Evolutionary conservation across 768 basidiomycete species (phyloP), one percentile per base, ranked within the genome.

Genomic region (Pleurotus salmoneostramineus): DNA sequence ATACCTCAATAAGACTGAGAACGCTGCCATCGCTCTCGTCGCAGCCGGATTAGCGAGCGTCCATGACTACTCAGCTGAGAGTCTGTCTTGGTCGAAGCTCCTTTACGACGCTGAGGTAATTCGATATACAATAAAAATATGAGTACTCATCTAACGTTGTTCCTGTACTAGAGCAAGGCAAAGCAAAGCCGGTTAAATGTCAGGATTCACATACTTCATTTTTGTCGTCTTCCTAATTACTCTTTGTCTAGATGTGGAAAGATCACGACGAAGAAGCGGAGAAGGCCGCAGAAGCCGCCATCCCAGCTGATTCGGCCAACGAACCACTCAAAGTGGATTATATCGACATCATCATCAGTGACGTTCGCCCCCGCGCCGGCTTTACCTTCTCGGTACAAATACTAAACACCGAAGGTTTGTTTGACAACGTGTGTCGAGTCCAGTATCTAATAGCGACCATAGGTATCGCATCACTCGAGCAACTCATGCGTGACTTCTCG

Each of bases 401-500:
- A 49, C 81, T 98, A 15, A 93, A 95, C 69, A 89, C 90, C 1
- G 91, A 94, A 74, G 94, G 95, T 90, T 57, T 55, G 77, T 63
- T n/a, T 1, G 27, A n/a, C 6, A 2, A 45, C 6, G 12, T 46
- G 32, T n/a, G 17, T 43, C 37, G 35, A 31, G 6, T 32, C 17
- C 3, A 15, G 5, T 5, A 27, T 11, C 47, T 50, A 27, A 4
- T 45, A 34, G 56, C 46, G 6, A 50, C 33, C 6, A 12, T 52
- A 97, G 94, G 93, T 56, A 95, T 98, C 59, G 91, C 91, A 7
- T 87, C 89, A 4, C 78, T 99, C 58, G 96, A 97, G 66, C 89
- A 91, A 68, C 79, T 99, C 60, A 98, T 98, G 96, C 80, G 79
- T 52, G 95, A 98, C 60, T 97, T 99, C 66, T 90, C 93, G 5